Conservation (phyloP, 352 stramenopile species). For the Pythium chondricola region DNA sequence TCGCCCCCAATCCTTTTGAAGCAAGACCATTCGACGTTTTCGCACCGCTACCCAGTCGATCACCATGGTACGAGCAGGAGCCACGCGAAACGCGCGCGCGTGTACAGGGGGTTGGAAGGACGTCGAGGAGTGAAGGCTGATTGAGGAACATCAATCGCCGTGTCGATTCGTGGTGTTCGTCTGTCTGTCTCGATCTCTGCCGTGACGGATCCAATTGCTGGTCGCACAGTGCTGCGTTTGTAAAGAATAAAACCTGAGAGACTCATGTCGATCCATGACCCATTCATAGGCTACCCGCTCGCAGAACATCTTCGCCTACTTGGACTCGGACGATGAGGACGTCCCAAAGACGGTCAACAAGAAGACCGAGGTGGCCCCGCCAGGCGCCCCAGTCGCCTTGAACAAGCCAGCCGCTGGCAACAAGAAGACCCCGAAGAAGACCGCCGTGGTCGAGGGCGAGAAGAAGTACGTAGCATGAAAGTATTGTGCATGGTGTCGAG, state of each 20-base stretch:
- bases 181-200: no score
- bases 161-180: no score
- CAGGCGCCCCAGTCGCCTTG: conserved; percentile 52
- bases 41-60: conserved; percentile 23
- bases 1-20: conserved; percentile 5
- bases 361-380: conserved; percentile 29
- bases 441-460: conserved; percentile 26
- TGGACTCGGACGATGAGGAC: conserved; percentile 41
- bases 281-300: conserved; percentile 22
- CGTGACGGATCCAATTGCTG: background rate
- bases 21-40: conserved; percentile 29
- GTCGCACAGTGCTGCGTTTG: background rate
- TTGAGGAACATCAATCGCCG: no score
- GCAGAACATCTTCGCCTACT: conserved; percentile 38
- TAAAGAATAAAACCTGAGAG: no score
- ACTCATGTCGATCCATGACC: background rate
- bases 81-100: background rate
- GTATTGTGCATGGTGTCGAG: no score
- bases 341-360: conserved; percentile 35
- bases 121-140: no score
- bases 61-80: conserved; percentile 22
- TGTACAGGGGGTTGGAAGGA: no score
- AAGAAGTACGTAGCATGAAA: conserved; percentile 36
- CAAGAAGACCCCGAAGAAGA: conserved; percentile 75
- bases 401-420: conserved; percentile 83